Evolutionary conservation across 2,329 filamentous ascomycete genomes (phyloP), one percentile per base, ranked within the genome.

Genomic region (Fonsecaea nubica): DNA sequence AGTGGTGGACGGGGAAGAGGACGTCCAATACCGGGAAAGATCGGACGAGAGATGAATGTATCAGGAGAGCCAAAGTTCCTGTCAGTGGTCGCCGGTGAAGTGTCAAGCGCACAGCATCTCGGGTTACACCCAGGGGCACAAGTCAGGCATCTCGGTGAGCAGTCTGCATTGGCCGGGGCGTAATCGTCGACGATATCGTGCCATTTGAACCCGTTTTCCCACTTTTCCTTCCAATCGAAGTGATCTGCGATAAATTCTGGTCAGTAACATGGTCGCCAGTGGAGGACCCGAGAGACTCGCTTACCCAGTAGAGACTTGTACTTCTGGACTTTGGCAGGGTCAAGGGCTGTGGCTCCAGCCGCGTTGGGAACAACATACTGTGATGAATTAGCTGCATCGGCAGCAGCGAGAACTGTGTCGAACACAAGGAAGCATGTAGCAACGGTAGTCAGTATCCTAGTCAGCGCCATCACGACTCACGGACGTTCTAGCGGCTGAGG

Each of bases 101-200:
- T 40, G 48, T 50, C 58, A 4, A 36, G 33, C 4, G 35, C 35
- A 58, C 68, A 69, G 38, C 68, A 69, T 36, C 52, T 54, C 1
- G 59, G 62, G 32, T 63, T 63, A 45, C 68, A 69, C 36, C 65
- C 68, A 2, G 62, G 25, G 12, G 63, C 61, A 36, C 68, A 69
- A 25, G 58, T 60, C 21, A 38, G 25, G 32, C 66, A 68, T 38
- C 42, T 25, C 5, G 60, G 18, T n/a, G 59, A 33, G 52, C 66
- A 68, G 30, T 57, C 58, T 2, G 48, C 50, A 33, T 35, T 53
- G 2, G 58, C 12, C 8, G 55, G 56, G 9, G 18, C 30, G 21
- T 58, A 56, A 12, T 40, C 56, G 52, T 67, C 32, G 25, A 67
- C 36, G 25, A 69, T 48, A 52, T 69, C 63, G 54, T 40, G 53